phyloP scores from a whole-genome alignment of 805 yeast genomes.

The Tetrapisispora pingtungensis region DNA sequence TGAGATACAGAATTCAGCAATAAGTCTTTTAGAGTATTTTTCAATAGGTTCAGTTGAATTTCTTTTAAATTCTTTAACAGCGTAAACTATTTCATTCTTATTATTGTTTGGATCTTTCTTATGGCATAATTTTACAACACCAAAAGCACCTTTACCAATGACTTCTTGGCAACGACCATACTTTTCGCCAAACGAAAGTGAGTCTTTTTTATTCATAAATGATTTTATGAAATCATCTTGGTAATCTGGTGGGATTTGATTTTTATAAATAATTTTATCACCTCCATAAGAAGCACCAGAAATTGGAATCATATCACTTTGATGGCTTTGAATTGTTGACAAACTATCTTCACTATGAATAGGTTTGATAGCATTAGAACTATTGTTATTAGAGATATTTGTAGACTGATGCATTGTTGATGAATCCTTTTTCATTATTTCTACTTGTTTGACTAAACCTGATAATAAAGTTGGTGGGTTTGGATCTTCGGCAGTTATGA shows the following conservation, averaged over 20 bases:
- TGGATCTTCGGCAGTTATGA: conserved; percentile 1
- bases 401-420: not conserved
- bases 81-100: conserved; percentile 48
- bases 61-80: conserved; percentile 78
- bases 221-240: conserved; percentile 1
- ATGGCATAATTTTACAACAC: conserved; percentile 84
- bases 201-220: conserved; percentile 5
- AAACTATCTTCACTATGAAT: not conserved
- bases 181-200: conserved; percentile 53
- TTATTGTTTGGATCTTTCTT: conserved; percentile 35
- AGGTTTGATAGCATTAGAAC: conserved; percentile 13
- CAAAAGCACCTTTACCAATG: conserved; percentile 89
- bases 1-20: conserved; percentile 75
- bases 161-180: conserved; percentile 94
- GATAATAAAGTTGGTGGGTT: conserved; percentile 64
- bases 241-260: not conserved
- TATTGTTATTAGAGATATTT: not conserved
- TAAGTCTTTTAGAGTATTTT: conserved; percentile 60
- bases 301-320: conserved; percentile 6
- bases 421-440: conserved; percentile 3
- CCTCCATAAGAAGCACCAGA: conserved; percentile 28
- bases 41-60: conserved; percentile 52
- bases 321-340: not conserved
- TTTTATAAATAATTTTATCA: conserved; percentile 12
- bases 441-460: conserved; percentile 52